phyloP scores from a whole-genome alignment of 2,329 filamentous ascomycete species.

The Metarhizium anisopliae region DNA sequence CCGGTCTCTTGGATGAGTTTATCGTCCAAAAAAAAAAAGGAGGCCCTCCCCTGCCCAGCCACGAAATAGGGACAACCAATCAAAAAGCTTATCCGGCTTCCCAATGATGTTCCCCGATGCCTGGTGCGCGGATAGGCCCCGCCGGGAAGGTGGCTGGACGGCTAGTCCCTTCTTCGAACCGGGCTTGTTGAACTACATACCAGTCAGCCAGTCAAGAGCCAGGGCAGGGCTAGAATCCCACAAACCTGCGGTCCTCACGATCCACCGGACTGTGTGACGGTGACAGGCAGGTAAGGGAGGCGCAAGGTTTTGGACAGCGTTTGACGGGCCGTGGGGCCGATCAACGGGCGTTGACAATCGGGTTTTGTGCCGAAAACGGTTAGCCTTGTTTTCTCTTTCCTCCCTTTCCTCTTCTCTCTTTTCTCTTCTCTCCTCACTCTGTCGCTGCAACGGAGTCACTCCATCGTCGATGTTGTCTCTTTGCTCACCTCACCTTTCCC shows the following conservation, averaged over 20 bases:
- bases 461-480: not conserved
- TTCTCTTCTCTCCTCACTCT: not conserved
- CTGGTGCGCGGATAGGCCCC: not conserved
- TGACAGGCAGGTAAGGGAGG: no score
- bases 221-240: no score
- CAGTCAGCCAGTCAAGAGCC: no score
- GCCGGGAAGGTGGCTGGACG: not conserved
- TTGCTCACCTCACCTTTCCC: not conserved
- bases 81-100: not conserved
- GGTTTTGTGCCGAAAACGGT: not conserved
- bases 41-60: not conserved
- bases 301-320: no score
- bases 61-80: not conserved
- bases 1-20: not conserved
- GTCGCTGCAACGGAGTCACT: not conserved
- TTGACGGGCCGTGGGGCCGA: no score
- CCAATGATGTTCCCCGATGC: not conserved
- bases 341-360: no score
- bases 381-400: conserved; percentile 15
- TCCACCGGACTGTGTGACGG: no score
- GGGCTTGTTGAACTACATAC: no score
- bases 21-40: not conserved
- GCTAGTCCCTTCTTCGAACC: not conserved
- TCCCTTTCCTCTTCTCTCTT: not conserved
- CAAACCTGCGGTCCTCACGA: no score